Base-by-base conservation (phyloP, 768 basidiomycete genomes). In the Clitopilus hobsonii region DNA sequence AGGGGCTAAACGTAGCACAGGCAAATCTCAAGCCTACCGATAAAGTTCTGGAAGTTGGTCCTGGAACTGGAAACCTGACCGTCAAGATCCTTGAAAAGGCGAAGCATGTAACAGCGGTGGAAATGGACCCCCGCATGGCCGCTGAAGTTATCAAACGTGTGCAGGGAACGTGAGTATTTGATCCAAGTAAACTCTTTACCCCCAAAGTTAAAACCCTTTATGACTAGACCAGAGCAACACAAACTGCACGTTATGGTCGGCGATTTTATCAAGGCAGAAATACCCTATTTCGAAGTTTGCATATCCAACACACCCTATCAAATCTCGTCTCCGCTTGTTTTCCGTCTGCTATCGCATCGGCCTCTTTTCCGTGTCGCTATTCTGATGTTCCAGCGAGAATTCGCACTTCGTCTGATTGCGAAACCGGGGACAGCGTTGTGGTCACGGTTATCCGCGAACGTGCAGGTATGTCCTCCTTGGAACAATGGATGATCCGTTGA, bases 351-450 rank as follows among this genome's bases (percentile, higher is more conserved):
- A 49, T 98, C 97, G 2, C 94, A 98, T 64, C 89, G 97, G 1
- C 97, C 97, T 0, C 77, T 98, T 41, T 93, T 91, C 68, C 92
- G 96, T 23, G 84, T 90, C 55, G 92, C 94, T 28, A 93, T 99
- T 58, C 89, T 99, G 74, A 99, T 99, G 97, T 99, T 99, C 76
- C 97, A 99, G 73, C 89, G 94, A 54, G 97, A 99, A 71, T 99
- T 99, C 65, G 97, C 97, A 0, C 78, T 95, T 57, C 88, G 97
- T 1, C 82, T 99, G 10, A 85, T 91, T 38, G 96, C 96, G 3
- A 78, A 82, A 22, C 94, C 97, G 0, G 86, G 86, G 6, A 86
- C 91, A 2, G 75, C 83, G 5, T 74, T 96, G 5, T 99, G 97
- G 97, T 97, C 94, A 50, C 82, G 97, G 38, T 74, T 99, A 18